phyloP scores from a whole-genome alignment of 2,329 filamentous ascomycete genomes.

The Paecilomyces dactylethromorphus region DNA sequence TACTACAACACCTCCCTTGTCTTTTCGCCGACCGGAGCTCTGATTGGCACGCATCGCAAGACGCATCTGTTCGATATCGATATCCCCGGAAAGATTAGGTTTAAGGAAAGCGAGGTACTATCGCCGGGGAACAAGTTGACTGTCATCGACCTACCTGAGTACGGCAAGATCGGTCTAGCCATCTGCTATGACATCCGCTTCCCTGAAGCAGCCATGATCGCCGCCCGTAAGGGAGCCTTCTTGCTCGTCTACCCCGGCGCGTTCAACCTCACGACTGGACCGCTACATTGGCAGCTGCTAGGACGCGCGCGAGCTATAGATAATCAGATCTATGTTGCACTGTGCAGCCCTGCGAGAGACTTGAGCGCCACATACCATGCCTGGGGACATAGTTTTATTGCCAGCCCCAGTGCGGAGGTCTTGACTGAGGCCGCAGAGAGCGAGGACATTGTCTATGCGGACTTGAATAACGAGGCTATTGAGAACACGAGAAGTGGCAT shows the following conservation, averaged over 20 bases:
- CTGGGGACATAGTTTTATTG: conserved; percentile 84
- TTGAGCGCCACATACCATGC: conserved; percentile 73
- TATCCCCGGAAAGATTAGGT: conserved; percentile 89
- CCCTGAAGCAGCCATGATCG: conserved; percentile 85
- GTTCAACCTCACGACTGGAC: conserved; percentile 90
- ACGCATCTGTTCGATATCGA: conserved; percentile 96
- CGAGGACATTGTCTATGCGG: conserved; percentile 69
- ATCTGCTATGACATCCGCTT: conserved; percentile 99
- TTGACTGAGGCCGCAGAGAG: conserved; percentile 69
- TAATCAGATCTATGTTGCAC: conserved; percentile 86
- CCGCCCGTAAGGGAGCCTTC: conserved; percentile 80
- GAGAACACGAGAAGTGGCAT: conserved; percentile 73
- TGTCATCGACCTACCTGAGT: conserved; percentile 77
- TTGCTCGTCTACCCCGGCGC: conserved; percentile 89
- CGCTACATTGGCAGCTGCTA: conserved; percentile 82
- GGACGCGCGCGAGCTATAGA: conserved; percentile 80
- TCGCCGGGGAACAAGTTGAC: conserved; percentile 80
- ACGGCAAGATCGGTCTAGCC: conserved; percentile 77
- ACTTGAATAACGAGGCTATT: conserved; percentile 63
- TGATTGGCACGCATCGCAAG: conserved; percentile 87
- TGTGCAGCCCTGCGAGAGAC: conserved; percentile 88
- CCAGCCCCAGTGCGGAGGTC: conserved; percentile 81
- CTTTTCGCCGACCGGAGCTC: conserved; percentile 69
- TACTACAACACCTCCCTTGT: conserved; percentile 89
- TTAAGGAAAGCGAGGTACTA: conserved; percentile 84